Evolutionary conservation across 768 basidiomycete species (phyloP).

Genomic region (Tremella yokohamensis): DNA sequence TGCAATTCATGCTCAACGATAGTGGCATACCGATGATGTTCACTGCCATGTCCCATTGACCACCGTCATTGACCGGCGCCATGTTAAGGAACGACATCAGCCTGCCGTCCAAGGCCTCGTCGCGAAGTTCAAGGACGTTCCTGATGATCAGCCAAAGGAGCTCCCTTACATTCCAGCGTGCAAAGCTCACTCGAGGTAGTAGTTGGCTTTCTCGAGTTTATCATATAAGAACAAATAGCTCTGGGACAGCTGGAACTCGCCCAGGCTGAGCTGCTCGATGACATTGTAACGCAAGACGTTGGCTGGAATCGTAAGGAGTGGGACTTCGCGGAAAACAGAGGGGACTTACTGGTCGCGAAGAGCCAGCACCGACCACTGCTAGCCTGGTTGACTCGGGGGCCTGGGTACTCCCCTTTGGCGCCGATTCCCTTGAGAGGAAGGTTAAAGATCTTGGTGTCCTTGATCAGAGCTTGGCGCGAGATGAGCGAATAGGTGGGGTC

Average conservation of each 20-base stretch:
- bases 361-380: slow-evolving; percentile 91
- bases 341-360: slow-evolving; percentile 78
- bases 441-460: slow-evolving; percentile 65
- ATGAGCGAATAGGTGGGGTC: slow-evolving; percentile 44
- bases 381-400: slow-evolving; percentile 80
- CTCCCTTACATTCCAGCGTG: too few relatives aligned
- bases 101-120: slow-evolving; percentile 75
- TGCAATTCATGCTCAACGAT: not conserved
- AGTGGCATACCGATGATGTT: slow-evolving; percentile 62
- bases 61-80: slow-evolving; percentile 83
- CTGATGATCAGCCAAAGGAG: slow-evolving; percentile 19
- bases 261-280: slow-evolving; percentile 78
- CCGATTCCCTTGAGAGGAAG: slow-evolving; percentile 56
- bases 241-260: slow-evolving; percentile 88
- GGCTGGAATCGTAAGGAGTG: slow-evolving; percentile 17
- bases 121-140: slow-evolving; percentile 73
- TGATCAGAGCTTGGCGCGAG: slow-evolving; percentile 29
- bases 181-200: slow-evolving; percentile 73
- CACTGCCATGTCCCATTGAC: slow-evolving; percentile 90
- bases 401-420: slow-evolving; percentile 65
- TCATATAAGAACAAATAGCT: slow-evolving; percentile 95
- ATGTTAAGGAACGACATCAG: slow-evolving; percentile 70
- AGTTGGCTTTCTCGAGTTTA: slow-evolving; percentile 87
- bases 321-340: not conserved
- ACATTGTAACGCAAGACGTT: slow-evolving; percentile 69